Percentiles rank a stretch among this genome's conserved stretches.
phyloP scores from a whole-genome alignment of 192 early-diverging fungal species.

The Jimgerdemannia lactiflua region DNA sequence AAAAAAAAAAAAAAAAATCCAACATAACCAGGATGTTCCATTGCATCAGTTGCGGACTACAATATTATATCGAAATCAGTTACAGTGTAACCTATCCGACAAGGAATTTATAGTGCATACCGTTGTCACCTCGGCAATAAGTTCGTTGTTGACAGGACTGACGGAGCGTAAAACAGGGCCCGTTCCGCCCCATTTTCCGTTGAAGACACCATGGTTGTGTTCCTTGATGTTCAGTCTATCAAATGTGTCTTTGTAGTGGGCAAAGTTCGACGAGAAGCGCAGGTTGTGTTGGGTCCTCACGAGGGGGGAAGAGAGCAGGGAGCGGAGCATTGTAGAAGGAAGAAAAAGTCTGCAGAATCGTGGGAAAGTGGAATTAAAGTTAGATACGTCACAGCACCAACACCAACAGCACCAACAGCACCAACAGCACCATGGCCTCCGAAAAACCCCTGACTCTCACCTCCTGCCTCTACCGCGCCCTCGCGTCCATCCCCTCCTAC shows the following conservation, averaged over 20 bases:
- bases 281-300: neutral
- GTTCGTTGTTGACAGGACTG: conserved; percentile 79
- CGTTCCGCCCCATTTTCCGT: conserved; percentile 71
- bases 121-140: conserved; percentile 76
- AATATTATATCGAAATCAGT: neutral
- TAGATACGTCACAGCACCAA: too few species aligned
- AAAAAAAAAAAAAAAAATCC: neutral
- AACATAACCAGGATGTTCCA: too few species aligned
- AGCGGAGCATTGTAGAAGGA: neutral
- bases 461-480: conserved; percentile 27
- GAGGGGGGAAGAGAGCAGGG: neutral
- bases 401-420: too few species aligned
- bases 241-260: conserved; percentile 45
- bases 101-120: conserved; percentile 32
- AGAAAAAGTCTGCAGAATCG: neutral
- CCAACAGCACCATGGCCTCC: neutral
- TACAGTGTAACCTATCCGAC: neutral
- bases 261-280: conserved; percentile 27
- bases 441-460: conserved; percentile 19
- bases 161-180: conserved; percentile 58
- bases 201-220: conserved; percentile 71
- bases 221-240: conserved; percentile 60
- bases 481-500: conserved; percentile 33
- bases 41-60: neutral
- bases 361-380: neutral